Evolutionary conservation across 306 rosid genomes (phyloP).

Genomic region (Cicer judaicum): DNA sequence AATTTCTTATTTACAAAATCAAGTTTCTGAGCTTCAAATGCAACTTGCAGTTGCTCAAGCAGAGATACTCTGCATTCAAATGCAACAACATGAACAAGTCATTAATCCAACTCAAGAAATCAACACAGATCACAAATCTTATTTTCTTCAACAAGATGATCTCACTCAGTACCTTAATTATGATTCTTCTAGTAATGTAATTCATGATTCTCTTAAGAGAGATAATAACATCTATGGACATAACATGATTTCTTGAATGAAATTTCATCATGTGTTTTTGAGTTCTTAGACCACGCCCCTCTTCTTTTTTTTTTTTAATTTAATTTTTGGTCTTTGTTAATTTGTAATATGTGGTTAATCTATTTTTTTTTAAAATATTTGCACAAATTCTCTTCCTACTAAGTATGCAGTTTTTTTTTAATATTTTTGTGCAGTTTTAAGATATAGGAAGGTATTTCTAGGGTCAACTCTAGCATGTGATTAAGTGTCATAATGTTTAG

Average conservation of each 20-base stretch:
- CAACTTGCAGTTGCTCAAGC: slow-evolving; percentile 93
- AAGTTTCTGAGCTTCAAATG: slow-evolving; percentile 91
- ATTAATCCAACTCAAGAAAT: slow-evolving; percentile 39
- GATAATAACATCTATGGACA: slow-evolving; percentile 64
- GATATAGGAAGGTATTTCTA: slow-evolving; percentile 24
- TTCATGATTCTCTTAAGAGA: slow-evolving; percentile 63
- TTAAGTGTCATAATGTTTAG: slow-evolving; percentile 18
- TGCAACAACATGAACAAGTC: slow-evolving; percentile 71
- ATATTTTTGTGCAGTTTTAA: background rate
- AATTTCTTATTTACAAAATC: slow-evolving; percentile 76
- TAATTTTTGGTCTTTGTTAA: too few species aligned
- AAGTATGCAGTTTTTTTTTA: background rate
- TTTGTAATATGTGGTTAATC: too few species aligned
- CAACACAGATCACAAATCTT: slow-evolving; percentile 47
- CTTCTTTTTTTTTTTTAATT: background rate
- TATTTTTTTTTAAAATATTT: background rate
- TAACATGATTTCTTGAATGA: slow-evolving; percentile 72
- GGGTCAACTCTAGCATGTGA: slow-evolving; percentile 79
- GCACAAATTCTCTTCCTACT: background rate
- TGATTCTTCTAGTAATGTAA: slow-evolving; percentile 60
- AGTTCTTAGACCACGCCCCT: background rate
- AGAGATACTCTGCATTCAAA: slow-evolving; percentile 83
- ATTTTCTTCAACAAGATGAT: slow-evolving; percentile 48
- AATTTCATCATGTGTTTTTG: slow-evolving; percentile 36
- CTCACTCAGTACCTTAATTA: slow-evolving; percentile 61